These are phyloP conservation scores for Gloeophyllum trabeum DNA, from an alignment of 768 basidiomycete genomes.

Conservation along the genomic window DNA sequence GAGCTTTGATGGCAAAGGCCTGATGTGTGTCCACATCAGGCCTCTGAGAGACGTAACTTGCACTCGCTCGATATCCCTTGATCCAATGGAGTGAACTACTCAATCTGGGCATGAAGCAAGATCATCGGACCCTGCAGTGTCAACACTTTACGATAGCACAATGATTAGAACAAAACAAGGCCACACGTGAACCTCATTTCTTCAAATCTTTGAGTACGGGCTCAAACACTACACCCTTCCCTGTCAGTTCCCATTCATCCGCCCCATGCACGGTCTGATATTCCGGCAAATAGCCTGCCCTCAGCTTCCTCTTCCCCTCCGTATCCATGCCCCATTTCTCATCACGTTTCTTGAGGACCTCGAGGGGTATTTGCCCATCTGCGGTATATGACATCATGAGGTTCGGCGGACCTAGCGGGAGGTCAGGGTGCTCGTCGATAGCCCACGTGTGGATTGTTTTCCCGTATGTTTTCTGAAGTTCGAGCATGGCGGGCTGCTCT, in stretches of 20 bases:
- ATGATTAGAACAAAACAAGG: background rate
- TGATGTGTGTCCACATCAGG: too few species aligned
- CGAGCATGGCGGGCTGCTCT: conserved; percentile 28
- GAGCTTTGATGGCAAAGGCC: too few species aligned
- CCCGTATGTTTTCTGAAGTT: conserved; percentile 35
- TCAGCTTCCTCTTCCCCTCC: conserved; percentile 20
- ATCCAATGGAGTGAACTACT: too few species aligned
- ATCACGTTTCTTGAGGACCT: conserved; percentile 21
- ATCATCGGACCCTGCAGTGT: background rate
- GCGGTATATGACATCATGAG: conserved; percentile 34
- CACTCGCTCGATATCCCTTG: too few species aligned
- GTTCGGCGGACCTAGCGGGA: conserved; percentile 32
- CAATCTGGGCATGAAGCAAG: too few species aligned
- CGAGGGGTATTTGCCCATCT: conserved; percentile 21
- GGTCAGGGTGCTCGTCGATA: conserved; percentile 24
- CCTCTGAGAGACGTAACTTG: too few species aligned
- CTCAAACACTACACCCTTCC: conserved; percentile 22
- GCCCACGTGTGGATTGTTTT: conserved; percentile 31
- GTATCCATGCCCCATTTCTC: conserved; percentile 21
- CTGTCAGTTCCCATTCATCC: conserved; percentile 26
- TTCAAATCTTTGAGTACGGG: conserved; percentile 15
- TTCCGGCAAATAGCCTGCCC: conserved; percentile 24
- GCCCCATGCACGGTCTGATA: conserved; percentile 25
- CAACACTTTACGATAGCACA: background rate
- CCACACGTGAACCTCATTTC: background rate